Evolutionary conservation across 768 basidiomycete species (phyloP), one percentile per base, ranked within the genome.

Genomic region (Psilocybe subaeruginosa): DNA sequence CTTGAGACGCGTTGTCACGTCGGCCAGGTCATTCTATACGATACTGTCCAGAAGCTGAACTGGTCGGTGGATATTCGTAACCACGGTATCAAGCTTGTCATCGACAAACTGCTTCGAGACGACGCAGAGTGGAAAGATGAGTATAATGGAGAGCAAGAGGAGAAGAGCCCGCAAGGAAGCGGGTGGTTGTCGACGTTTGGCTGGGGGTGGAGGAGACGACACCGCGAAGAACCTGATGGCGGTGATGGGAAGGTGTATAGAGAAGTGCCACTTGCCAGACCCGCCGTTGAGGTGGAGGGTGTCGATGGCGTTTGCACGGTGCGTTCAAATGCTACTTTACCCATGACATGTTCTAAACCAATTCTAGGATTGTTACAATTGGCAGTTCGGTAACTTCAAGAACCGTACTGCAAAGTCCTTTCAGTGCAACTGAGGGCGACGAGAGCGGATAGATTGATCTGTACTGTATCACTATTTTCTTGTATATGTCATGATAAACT

Each of bases 1-100:
- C 76, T 95, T 74, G 93, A 95, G 75, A 84, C 88, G 3, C 80
- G 86, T n/a, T 99, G 97, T 68, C 97, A 98, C 72, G 81, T 91
- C 0, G 97, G 97, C 23, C 86, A 90, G 70, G 84, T 87, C 14
- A 86, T 92, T 53, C 76, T 87, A 5, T 97, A 94, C 71, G 95
- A 98, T 72, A 95, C 95, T 0, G 91, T 97, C 30, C 83, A 84
- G 17, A 86, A 88, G 67, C 80, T 89, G 12, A 85, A 86, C 1
- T 97, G 96, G 96, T 76, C 79, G 16, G 93, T 93, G 19, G 85
- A 90, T 66, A 70, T 91, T 16, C 78, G 88, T 16, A 90, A 85
- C 7, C 93, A 95, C 61, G 70, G 81, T 2, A 92, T 95, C 61
- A 78, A 78, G n/a, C 80, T 86, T 3, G 72, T 94, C 52, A 83